These are phyloP conservation scores for Pythium aphanidermatum DNA, from an alignment of 352 stramenopile species.

Conservation along the genomic window DNA sequence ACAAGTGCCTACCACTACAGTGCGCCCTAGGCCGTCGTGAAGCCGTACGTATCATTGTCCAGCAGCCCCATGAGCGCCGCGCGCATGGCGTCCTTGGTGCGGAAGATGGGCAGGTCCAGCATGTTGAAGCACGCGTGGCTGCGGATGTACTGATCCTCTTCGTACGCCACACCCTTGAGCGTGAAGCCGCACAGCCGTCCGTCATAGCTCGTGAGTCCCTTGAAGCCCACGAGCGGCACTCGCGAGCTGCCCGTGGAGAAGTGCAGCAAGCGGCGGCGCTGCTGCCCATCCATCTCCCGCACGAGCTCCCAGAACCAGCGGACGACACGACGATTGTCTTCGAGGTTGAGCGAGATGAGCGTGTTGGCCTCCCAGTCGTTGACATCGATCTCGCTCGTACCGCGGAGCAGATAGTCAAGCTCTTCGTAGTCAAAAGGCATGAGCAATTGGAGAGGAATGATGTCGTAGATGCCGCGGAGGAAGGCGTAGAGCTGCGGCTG, in stretches of 20 bases:
- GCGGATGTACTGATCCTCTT: not conserved
- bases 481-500: conserved; percentile 61
- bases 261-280: conserved; percentile 23
- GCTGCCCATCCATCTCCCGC: conserved; percentile 27
- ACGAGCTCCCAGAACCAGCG: conserved; percentile 35
- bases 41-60: conserved; percentile 40
- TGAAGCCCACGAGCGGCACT: conserved; percentile 21
- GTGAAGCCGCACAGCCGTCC: conserved; percentile 19
- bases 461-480: conserved; percentile 88
- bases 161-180: not conserved
- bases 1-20: too few relatives aligned
- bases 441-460: conserved; percentile 85
- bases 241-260: conserved; percentile 29
- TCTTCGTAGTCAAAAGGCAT: conserved; percentile 91
- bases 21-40: conserved; percentile 21
- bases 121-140: conserved; percentile 11
- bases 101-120: conserved; percentile 2
- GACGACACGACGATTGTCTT: not conserved
- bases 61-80: conserved; percentile 44
- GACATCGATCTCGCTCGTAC: conserved; percentile 84
- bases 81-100: conserved; percentile 84
- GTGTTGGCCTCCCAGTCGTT: conserved; percentile 87
- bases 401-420: conserved; percentile 89
- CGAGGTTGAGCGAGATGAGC: conserved; percentile 3
- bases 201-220: conserved; percentile 17